Evolutionary conservation across 2,329 filamentous ascomycete species (phyloP).

Genomic region (Trichoderma breve): DNA sequence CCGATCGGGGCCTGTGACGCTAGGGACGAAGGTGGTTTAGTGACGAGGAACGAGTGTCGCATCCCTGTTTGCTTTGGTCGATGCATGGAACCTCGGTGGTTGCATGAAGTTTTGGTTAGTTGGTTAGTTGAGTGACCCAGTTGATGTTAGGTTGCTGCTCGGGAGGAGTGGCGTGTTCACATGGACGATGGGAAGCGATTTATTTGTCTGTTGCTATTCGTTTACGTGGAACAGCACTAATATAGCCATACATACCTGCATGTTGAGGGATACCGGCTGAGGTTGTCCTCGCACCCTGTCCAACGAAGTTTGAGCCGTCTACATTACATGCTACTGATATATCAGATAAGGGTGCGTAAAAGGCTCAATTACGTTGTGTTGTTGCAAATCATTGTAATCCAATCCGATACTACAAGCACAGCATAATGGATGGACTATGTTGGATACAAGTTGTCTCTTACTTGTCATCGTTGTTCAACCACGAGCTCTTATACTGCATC

Average conservation of each 20-base stretch:
- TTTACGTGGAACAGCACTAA: background rate
- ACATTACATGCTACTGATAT: background rate
- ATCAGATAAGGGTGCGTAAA: background rate
- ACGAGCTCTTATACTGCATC: background rate
- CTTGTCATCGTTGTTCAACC: background rate
- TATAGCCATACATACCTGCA: background rate
- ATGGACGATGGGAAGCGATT: background rate
- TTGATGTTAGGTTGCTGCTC: background rate
- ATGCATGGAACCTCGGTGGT: background rate
- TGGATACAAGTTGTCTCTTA: too few relatives aligned
- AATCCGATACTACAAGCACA: background rate
- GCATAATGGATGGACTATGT: background rate
- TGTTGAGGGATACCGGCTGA: background rate
- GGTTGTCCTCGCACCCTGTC: background rate
- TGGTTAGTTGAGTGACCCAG: background rate
- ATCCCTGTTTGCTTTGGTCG: background rate
- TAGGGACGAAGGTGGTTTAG: background rate
- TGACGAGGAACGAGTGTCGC: background rate
- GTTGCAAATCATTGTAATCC: background rate
- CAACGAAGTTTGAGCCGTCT: background rate
- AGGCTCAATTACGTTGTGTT: background rate
- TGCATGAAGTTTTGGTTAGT: background rate
- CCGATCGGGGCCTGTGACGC: constrained; percentile 7
- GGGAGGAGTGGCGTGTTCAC: background rate
- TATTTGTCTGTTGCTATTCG: background rate